Base-by-base conservation (phyloP, 345 rosid genomes). In the Melaleuca quinquenervia region DNA sequence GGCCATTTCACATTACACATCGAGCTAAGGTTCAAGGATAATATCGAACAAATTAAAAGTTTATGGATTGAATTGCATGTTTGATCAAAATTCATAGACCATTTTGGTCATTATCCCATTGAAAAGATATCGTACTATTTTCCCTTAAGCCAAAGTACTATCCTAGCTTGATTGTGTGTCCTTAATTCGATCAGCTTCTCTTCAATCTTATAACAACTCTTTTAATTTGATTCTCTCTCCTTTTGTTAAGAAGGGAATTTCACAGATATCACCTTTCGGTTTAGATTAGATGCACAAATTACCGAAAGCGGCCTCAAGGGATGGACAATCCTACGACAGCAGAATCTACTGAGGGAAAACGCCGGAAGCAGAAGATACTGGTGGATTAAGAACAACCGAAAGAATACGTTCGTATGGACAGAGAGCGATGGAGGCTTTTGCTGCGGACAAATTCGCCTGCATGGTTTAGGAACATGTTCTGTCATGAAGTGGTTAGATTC, bases 61-160 rank as follows among this genome's bases (percentile, higher is more conserved):
- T 56, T 0, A 56, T 0, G 6, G 0, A 55, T 55, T 24, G 24
- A 1, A 55, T 24, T 55, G 0, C 11, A 0, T 0, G 10, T 55
- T 9, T 8, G 0, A 22, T 8, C 3, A 0, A 55, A 24, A 55
- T 55, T 55, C 24, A 55, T 3, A 6, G 24, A 55, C 41, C 41
- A 41, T 41, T 41, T 41, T 41, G 41, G 41, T 41, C 41, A 41
- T 41, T 41, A 41, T 41, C 41, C 41, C 41, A 41, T 41, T 55
- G 5, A 56, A 24, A 55, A 58, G n/a, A 58, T 29, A 58, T 58
- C 32, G 26, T 58, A 2, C 32, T 12, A 0, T 58, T 50, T 50
- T 50, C 52, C 26, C 58, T 54, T 21, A 21, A 3, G 58, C 58
- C 58, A 54, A 18, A 8, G n/a, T 54, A 8, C 11, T 0, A 3